Evolutionary conservation across 805 yeast genomes (phyloP), one percentile per base, ranked within the genome.

Genomic region (Kodamaea kakaduensis): DNA sequence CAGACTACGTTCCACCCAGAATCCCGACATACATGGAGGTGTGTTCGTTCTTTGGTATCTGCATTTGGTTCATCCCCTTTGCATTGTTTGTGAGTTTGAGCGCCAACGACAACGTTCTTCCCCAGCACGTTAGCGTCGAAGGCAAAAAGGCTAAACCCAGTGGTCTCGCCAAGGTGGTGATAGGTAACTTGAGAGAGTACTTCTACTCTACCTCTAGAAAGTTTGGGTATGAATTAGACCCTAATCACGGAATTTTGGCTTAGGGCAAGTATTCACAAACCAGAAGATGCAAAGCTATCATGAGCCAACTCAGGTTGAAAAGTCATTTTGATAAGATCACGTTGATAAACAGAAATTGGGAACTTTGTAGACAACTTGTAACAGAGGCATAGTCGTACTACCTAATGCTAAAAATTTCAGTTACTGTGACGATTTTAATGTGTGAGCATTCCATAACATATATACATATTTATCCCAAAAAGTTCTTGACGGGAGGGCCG

Each of bases 51-150:
- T 89, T 93, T 54, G 98, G 96, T 1, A 61, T 93, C 26, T 81
- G 93, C 49, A 80, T 93, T 13, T 93, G 98, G 98, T 71, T 90
- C 40, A 75, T 93, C 18, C 98, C 98, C 21, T 87, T 93, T 57
- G 81, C 96, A 3, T 68, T 93, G 38, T 90, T 93, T 58, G 90
- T 93, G 12, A 82, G 95, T 19, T 67, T 93, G 40, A 84, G 94
- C 54, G 97, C 97, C 1, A 84, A 86, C 43, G 98, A 93, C 52
- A 83, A 85, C 51, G 78, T 84, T 13, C 69, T 93, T 28, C 98
- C 98, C 6, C 69, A 61, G 41, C 67, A 65, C 39, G 38, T 60
- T 32, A 65, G 57, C 12, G 37, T 41, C 32, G 47, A 51, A 14
- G 47, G 43, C 15, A 44, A 63, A 43, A 52, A 42, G 51, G 57